Base-by-base conservation (phyloP, 2,329 filamentous ascomycete species). In the Didymella arachidicola region DNA sequence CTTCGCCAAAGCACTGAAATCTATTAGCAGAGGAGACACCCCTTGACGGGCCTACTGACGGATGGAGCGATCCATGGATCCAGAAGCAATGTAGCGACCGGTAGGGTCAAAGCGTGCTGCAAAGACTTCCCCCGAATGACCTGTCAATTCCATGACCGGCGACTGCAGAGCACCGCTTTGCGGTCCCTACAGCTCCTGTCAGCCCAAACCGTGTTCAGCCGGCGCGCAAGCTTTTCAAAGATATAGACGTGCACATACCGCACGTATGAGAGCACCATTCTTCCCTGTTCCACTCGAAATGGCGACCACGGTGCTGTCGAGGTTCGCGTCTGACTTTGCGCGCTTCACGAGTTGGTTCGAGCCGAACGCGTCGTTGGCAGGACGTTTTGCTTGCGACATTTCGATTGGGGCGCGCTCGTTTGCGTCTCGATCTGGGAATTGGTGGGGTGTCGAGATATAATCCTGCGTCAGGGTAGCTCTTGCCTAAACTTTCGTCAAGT, bases 331-430 rank as follows among this genome's bases (percentile, higher is more conserved):
- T 57, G 87, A 86, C 76, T 95, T 96, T 76, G 94, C 93, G 75
- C 94, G 86, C 82, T 98, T 99, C 62, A 98, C 87, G 68, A 94
- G 84, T 78, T 96, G 91, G 47, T 88, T 87, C 25, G 87, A 87
- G 70, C 89, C 87, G 67, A 94, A 94, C 60, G 91, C 90, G 68
- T 90, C 89, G 61, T 91, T 88, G n/a, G 93, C 93, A 59, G 93
- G 90, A 74, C 95, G 87, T 81, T 99, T 98, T 79, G 96, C 93
- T 63, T 90, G 86, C 32, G 93, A 92, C 93, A 97, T 97, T 59
- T 64, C 79, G 62, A 56, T 14, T 43, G 39, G n/a, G 6, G 44
- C 50, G 48, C 38, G 16, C 52, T 43, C 43, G 43, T 32, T 30
- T 46, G 53, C 47, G 51, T 12, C 52, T 50, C 29, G 19, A 41